Base-by-base conservation (phyloP, 129 eudicot genomes). In the Flaveria bidentis region DNA sequence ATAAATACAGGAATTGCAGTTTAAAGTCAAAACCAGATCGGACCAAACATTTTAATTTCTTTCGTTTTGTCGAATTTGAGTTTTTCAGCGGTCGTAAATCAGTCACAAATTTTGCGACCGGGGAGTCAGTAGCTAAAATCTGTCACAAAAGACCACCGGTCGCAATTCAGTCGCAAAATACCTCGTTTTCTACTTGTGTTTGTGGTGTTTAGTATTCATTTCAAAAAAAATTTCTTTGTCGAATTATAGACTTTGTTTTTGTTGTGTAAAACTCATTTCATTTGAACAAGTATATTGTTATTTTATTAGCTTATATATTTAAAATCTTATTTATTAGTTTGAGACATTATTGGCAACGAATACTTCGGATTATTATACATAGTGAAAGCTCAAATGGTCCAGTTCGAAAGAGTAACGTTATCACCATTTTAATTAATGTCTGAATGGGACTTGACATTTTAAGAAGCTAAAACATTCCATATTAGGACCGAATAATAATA, bases 1-100 rank as follows among this genome's bases (percentile, higher is more conserved):
- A 0, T 93, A 66, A 67, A 72, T 57, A 57, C 25, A 42, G 16
- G 25, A 30, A 10, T 2, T 36, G 10, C 50, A 42, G 10, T 41
- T 50, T 45, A 50, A 41, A 67, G 17, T 16, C 26, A 3, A 33
- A 4, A 41, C 26, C 12, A 17, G 10, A 67, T 67, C 46, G 41
- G 7, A 5, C 41, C 50, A 45, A 45, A 36, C 15, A 47, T 70
- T 33, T 47, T 47, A 30, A 70, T 49, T 26, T 46, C n/a, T 49
- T 70, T 52, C 15, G 2, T 2, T 1, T 51, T 71, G 25, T 52
- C 17, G 65, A 50, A 72, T 6, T 28, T 33, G 6, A 18, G 30
- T 6, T 58, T 22, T 14, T 13, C 13, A 30, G 6, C 41, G 5
- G 41, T 36, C 41, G 41, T 36, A 36, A 36, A 36, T 36, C 41